phyloP scores from a whole-genome alignment of 2,329 filamentous ascomycete species.

The Aspergillus glaucus region DNA sequence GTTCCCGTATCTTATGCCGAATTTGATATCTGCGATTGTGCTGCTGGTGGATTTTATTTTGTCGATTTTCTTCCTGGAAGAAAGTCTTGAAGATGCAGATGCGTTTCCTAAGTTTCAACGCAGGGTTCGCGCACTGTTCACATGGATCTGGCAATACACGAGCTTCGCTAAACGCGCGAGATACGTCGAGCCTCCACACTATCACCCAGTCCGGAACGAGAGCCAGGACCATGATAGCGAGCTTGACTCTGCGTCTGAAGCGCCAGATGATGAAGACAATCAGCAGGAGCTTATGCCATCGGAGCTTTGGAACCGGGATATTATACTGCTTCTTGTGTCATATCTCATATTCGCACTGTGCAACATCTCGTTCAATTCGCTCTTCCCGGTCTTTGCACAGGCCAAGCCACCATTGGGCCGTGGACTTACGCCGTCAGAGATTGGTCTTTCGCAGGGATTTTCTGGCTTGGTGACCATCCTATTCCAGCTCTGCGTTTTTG shows the following conservation, averaged over 20 bases:
- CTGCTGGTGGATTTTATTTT: conserved; percentile 67
- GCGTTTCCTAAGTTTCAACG: conserved; percentile 55
- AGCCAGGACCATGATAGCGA: conserved; percentile 37
- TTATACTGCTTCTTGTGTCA: conserved; percentile 70
- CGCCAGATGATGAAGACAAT: conserved; percentile 32
- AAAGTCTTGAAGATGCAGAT: conserved; percentile 67
- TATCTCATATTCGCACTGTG: conserved; percentile 91
- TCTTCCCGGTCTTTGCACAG: conserved; percentile 90
- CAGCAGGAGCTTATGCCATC: conserved; percentile 47
- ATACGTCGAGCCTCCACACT: conserved; percentile 44
- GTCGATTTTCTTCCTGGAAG: conserved; percentile 74
- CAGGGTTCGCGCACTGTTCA: conserved; percentile 55
- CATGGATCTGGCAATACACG: conserved; percentile 65
- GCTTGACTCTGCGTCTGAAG: conserved; percentile 39
- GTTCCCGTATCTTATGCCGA: conserved; percentile 81
- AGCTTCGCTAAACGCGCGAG: conserved; percentile 51
- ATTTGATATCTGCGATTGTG: conserved; percentile 68
- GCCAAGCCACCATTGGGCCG: conserved; percentile 70
- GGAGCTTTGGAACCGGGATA: conserved; percentile 70
- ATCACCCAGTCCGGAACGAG: conserved; percentile 23
- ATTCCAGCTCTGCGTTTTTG: conserved; percentile 84
- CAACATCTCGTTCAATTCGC: conserved; percentile 90
- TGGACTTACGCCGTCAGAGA: conserved; percentile 66
- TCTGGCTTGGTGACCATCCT: conserved; percentile 79
- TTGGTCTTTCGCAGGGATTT: conserved; percentile 78